Evolutionary conservation across 495 filamentous ascomycete genomes (phyloP), one percentile per base, ranked within the genome.

Genomic region (Astrothelium subdiscretum): DNA sequence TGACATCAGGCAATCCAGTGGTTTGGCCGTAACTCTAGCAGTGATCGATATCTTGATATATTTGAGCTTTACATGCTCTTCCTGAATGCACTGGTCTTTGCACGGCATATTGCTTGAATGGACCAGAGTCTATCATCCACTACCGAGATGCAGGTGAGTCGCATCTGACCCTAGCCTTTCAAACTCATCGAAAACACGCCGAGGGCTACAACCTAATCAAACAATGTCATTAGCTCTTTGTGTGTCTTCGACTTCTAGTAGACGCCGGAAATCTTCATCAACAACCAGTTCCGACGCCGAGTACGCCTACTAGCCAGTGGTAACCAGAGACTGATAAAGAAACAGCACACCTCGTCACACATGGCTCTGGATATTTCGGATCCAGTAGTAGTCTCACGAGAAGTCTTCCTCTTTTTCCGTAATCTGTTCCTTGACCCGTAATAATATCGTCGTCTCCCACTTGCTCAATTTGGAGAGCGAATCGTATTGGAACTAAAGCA

Each of bases 381-480:
- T 12, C 27, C 57, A n/a, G 35, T 20, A 5, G 22, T n/a, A 26
- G 26, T 10, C 40, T 31, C 75, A 89, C 62, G 86, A 87, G 64
- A 88, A 89, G 71, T 89, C 86, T 62, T 92, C 90, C 3, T 80
- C 85, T 63, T 84, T 79, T 70, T 84, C 83, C 76, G 90, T 87
- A 68, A 95, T 92, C 59, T 76, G 79, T 69, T 84, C 85, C 83
- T 96, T 96, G 68, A 96, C 78, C 69, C 85, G 81, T 68, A 95
- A 72, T 58, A 96, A 75, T 40, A 96, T 80, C 40, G 87, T 90
- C 61, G 88, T 95, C 85, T 95, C 92, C 92, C 92, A 97, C 78
- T 91, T 91, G 70, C 95, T 90, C 69, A 96, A 76, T 77, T 90
- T 89, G 75, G 87, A 92, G 77, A 95, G 79, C 77, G 92, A 88